These are phyloP conservation scores for Pseudogymnoascus sp. DNA, from an alignment of 2,329 filamentous ascomycete genomes.

Conservation along the genomic window DNA sequence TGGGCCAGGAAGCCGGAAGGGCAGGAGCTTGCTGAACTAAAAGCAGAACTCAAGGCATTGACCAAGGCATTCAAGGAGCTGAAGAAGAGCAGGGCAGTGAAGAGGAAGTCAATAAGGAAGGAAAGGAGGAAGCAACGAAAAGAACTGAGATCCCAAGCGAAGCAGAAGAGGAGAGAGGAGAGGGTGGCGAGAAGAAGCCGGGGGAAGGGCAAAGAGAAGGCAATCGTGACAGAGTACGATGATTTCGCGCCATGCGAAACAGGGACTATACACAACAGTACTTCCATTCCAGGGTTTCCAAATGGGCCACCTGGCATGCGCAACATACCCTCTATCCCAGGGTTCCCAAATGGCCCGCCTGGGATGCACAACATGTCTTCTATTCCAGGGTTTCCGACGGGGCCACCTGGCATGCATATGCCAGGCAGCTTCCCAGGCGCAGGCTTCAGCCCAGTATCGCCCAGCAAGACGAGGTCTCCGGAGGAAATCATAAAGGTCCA, in stretches of 20 bases:
- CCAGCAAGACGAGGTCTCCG: not conserved
- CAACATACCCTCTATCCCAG: not conserved
- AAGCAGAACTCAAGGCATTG: constrained; percentile 39
- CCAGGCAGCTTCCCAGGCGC: not conserved
- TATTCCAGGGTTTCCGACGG: not conserved
- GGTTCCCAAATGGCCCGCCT: not conserved
- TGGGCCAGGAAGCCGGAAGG: constrained; percentile 11
- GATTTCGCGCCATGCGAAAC: not conserved
- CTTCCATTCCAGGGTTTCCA: not conserved
- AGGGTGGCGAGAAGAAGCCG: constrained; percentile 18
- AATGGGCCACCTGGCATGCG: not conserved
- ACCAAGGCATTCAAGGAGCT: constrained; percentile 36
- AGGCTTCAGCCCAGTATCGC: not conserved
- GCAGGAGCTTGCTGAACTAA: constrained; percentile 32
- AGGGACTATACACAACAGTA: not conserved
- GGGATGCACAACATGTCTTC: not conserved
- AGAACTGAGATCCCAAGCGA: constrained; percentile 11
- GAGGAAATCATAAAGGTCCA: not conserved
- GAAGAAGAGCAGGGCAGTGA: constrained; percentile 31
- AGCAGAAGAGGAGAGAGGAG: constrained; percentile 16
- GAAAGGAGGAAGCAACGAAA: constrained; percentile 10
- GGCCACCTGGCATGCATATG: not conserved
- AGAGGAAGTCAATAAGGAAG: constrained; percentile 23
- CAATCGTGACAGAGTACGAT: constrained; percentile 20
- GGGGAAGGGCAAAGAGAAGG: constrained; percentile 28